phyloP scores from a whole-genome alignment of 352 stramenopile genomes.

The Phytopythium delawarense region DNA sequence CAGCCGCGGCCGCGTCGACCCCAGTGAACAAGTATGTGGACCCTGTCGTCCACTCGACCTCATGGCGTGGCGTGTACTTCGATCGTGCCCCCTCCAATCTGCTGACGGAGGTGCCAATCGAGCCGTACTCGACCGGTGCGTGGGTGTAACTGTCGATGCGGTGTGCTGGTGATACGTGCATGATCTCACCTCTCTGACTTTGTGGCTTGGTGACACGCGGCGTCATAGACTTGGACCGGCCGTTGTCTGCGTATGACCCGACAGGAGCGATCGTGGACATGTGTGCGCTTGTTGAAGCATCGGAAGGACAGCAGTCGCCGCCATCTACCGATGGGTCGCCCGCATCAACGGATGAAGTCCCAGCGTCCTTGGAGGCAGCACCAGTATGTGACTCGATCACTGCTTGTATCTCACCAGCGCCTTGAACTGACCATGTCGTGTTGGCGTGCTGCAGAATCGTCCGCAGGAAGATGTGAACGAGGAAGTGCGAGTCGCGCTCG shows the following conservation, averaged over 20 bases:
- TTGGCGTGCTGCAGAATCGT: neutral
- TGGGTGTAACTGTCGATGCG: neutral
- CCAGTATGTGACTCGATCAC: neutral
- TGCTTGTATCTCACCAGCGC: neutral
- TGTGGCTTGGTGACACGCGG: neutral
- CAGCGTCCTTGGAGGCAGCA: neutral
- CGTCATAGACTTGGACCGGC: slow-evolving; percentile 27
- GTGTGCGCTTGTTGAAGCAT: slow-evolving; percentile 16
- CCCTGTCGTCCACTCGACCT: slow-evolving; percentile 33
- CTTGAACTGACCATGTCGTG: neutral
- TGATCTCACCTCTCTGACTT: neutral
- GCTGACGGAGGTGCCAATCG: slow-evolving; percentile 15
- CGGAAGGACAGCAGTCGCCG: neutral
- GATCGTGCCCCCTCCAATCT: slow-evolving; percentile 28
- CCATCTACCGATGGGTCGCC: neutral
- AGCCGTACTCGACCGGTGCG: slow-evolving; percentile 22
- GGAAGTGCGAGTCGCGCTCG: slow-evolving; percentile 27
- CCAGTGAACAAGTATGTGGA: neutral
- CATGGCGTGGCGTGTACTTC: slow-evolving; percentile 32
- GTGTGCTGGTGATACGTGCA: neutral
- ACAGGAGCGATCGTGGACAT: slow-evolving; percentile 26
- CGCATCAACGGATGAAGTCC: neutral
- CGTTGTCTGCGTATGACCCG: slow-evolving; percentile 35
- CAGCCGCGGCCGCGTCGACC: neutral
- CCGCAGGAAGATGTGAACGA: slow-evolving; percentile 27